phyloP scores from a whole-genome alignment of 305 asterid genomes.

The Plantago coronopus region DNA sequence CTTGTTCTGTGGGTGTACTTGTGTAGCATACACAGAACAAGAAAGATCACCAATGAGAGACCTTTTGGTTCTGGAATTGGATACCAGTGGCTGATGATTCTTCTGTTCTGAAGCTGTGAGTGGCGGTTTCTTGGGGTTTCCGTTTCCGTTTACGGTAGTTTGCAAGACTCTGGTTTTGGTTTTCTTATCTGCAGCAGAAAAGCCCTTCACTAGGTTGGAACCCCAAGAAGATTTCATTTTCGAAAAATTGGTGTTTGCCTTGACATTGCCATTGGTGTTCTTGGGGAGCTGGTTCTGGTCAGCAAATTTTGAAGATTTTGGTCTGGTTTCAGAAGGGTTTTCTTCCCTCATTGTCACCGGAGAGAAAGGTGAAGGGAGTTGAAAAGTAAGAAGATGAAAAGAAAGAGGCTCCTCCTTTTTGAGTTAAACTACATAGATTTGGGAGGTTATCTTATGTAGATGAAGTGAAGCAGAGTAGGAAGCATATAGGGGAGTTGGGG shows the following conservation, averaged over 20 bases:
- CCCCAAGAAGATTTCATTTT: constrained; percentile 87
- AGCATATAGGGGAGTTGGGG: constrained; percentile 13
- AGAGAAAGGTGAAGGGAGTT: background rate
- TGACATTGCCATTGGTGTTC: constrained; percentile 35
- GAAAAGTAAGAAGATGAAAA: background rate
- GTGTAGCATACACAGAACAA: constrained; percentile 54
- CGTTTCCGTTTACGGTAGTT: constrained; percentile 44
- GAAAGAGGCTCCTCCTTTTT: background rate
- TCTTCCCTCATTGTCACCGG: constrained; percentile 53
- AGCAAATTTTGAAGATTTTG: constrained; percentile 51
- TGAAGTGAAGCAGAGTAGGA: background rate
- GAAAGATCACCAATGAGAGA: constrained; percentile 77
- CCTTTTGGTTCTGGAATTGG: constrained; percentile 66
- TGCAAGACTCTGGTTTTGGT: constrained; percentile 51
- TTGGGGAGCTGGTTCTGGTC: constrained; percentile 68
- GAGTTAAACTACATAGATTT: constrained; percentile 3
- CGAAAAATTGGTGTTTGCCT: constrained; percentile 50
- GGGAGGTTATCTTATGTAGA: too few relatives aligned
- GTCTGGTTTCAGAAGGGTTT: constrained; percentile 47
- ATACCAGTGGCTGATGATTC: constrained; percentile 25
- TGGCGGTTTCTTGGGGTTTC: constrained; percentile 51
- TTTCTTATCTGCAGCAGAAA: constrained; percentile 76
- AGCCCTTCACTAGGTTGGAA: constrained; percentile 74
- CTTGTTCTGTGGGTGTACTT: constrained; percentile 70
- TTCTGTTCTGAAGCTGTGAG: constrained; percentile 40